A percentile compares a stretch with the other conserved stretches of the same genome.
Evolutionary conservation across 805 yeast genomes (phyloP).

Genomic region (Candida nanaspora): DNA sequence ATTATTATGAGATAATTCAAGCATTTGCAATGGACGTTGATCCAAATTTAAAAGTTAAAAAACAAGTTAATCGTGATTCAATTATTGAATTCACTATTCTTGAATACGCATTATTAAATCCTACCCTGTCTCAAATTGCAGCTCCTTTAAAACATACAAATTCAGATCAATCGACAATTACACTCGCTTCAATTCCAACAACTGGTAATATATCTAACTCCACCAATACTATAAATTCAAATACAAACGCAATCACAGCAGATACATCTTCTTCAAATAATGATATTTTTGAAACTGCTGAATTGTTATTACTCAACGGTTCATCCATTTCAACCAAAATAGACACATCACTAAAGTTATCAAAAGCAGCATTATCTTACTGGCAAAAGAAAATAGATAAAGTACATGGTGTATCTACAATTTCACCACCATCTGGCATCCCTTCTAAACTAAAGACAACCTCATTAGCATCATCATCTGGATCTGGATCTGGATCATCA

Average conservation of each 20-base stretch:
- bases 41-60: slow-evolving; percentile 25
- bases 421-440: neutral
- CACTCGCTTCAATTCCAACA: slow-evolving; percentile 9
- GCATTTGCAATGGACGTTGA: slow-evolving; percentile 43
- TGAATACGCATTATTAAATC: slow-evolving; percentile 46
- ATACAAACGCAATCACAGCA: too few relatives aligned
- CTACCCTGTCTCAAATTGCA: slow-evolving; percentile 2
- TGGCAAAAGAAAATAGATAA: slow-evolving; percentile 42
- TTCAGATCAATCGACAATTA: slow-evolving; percentile 3
- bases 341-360: slow-evolving; percentile 28
- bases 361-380: slow-evolving; percentile 41
- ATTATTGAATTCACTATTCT: slow-evolving; percentile 26
- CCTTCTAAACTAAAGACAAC: neutral
- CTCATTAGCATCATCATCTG: neutral
- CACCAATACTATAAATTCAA: too few relatives aligned
- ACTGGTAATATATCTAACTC: neutral
- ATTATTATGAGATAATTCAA: slow-evolving; percentile 35
- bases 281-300: slow-evolving; percentile 38
- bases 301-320: slow-evolving; percentile 52
- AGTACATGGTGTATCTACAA: slow-evolving; percentile 12
- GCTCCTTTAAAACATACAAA: slow-evolving; percentile 5
- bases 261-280: neutral
- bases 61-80: slow-evolving; percentile 3
- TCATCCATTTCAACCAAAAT: slow-evolving; percentile 34
- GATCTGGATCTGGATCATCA: too few relatives aligned